These are phyloP conservation scores for Leishmania guyanensis DNA, from an alignment of 208 protist species.

Conservation along the genomic window DNA sequence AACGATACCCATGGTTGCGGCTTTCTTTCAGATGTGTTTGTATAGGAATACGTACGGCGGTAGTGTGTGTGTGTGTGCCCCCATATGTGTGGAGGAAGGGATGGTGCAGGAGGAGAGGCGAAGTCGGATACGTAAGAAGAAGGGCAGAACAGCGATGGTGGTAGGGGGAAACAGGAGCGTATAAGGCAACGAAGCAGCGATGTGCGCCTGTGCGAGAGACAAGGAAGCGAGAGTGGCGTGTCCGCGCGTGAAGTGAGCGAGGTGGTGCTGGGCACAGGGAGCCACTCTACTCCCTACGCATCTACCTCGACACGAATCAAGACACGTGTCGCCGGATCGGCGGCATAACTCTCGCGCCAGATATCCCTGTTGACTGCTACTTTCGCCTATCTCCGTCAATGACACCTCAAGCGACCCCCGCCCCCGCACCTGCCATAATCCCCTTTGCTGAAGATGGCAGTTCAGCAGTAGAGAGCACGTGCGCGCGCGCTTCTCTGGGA, in stretches of 20 bases:
- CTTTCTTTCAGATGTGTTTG: not conserved
- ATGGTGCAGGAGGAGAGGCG: not conserved
- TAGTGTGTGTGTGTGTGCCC: not conserved
- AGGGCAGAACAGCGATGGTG: not conserved
- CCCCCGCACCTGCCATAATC: not conserved
- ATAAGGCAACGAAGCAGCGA: no score
- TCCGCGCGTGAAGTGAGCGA: not conserved
- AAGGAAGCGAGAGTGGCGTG: not conserved
- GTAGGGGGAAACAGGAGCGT: not conserved
- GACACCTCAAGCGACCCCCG: not conserved
- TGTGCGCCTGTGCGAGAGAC: not conserved
- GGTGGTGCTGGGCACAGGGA: not conserved
- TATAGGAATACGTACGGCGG: not conserved
- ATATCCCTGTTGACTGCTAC: not conserved
- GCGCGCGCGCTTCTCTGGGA: not conserved
- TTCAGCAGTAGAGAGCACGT: not conserved
- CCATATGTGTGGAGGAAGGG: not conserved
- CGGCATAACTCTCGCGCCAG: not conserved
- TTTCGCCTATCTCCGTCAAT: not conserved
- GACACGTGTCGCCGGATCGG: not conserved
- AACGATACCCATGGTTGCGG: constrained; percentile 94
- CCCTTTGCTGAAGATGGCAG: not conserved
- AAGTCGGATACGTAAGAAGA: not conserved
- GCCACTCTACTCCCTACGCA: not conserved
- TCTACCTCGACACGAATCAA: not conserved